Percentiles rank a stretch among this genome's conserved stretches.
phyloP scores from a whole-genome alignment of 192 early-diverging fungal species.

The Umbelopsis ramanniana region DNA sequence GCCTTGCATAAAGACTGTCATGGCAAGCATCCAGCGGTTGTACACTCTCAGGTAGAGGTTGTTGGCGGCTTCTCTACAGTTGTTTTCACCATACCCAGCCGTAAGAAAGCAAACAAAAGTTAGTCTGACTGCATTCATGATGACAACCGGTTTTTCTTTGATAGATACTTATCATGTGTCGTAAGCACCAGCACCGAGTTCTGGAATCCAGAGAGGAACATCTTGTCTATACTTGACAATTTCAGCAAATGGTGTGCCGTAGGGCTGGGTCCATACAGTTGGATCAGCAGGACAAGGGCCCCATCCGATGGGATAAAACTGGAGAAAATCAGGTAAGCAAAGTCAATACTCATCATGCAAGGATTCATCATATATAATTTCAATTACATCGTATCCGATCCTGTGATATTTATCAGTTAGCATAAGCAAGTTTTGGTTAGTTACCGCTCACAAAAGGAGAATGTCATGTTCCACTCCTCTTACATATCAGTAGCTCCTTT shows the following conservation, averaged over 20 bases:
- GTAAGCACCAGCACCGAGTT: constrained; percentile 28
- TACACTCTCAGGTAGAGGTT: constrained; percentile 24
- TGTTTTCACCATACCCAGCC: constrained; percentile 17
- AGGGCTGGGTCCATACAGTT: constrained; percentile 10
- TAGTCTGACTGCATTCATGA: not conserved
- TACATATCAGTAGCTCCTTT: constrained; percentile 23
- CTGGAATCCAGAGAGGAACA: constrained; percentile 27
- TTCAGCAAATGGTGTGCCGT: constrained; percentile 1
- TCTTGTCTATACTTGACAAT: constrained; percentile 26
- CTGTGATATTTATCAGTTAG: not conserved
- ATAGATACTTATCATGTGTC: constrained; percentile 25
- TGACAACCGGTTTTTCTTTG: not conserved
- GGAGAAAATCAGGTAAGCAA: not conserved
- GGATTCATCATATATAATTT: not conserved
- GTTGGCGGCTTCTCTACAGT: constrained; percentile 13
- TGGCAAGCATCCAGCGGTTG: constrained; percentile 27
- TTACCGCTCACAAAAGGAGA: not conserved
- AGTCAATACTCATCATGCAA: not conserved
- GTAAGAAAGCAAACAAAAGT: not conserved
- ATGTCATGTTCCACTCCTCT: not conserved
- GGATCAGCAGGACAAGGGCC: constrained; percentile 13
- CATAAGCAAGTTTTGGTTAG: not conserved
- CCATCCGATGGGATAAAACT: constrained; percentile 26
- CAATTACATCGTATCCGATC: constrained; percentile 22
- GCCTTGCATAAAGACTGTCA: constrained; percentile 21